phyloP scores from a whole-genome alignment of 176 grass and related monocot genomes.

The Alopecurus myosuroides region DNA sequence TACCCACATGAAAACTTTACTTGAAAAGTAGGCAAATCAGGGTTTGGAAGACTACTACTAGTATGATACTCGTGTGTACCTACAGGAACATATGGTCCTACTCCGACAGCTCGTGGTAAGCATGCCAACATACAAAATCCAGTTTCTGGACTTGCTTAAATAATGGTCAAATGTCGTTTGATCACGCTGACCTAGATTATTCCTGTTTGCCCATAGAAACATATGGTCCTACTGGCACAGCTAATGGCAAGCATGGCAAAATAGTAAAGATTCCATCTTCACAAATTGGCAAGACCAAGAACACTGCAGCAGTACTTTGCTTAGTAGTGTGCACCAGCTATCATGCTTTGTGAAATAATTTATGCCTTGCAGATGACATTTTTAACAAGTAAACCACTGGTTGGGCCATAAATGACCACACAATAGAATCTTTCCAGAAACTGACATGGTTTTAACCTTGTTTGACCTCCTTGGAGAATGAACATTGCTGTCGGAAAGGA shows the following conservation, averaged over 20 bases:
- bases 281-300: slow-evolving; percentile 5
- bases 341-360: background rate
- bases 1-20: background rate
- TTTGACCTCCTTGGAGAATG: slow-evolving; percentile 51
- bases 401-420: slow-evolving; percentile 33
- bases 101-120: slow-evolving; percentile 3
- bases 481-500: background rate
- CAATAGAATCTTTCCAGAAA: slow-evolving; percentile 18
- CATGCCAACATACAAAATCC: background rate
- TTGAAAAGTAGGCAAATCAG: background rate
- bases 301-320: background rate
- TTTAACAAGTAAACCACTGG: slow-evolving; percentile 17
- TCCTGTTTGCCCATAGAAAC: background rate
- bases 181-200: background rate
- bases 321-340: background rate
- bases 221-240: background rate
- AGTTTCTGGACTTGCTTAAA: background rate
- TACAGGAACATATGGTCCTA: background rate
- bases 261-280: background rate
- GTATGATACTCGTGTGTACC: background rate
- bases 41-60: background rate
- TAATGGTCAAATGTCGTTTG: background rate
- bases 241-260: background rate
- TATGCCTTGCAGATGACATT: background rate
- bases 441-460: slow-evolving; percentile 35